Base-by-base conservation (phyloP, 306 rosid genomes). In the Citrullus mucosospermus region DNA sequence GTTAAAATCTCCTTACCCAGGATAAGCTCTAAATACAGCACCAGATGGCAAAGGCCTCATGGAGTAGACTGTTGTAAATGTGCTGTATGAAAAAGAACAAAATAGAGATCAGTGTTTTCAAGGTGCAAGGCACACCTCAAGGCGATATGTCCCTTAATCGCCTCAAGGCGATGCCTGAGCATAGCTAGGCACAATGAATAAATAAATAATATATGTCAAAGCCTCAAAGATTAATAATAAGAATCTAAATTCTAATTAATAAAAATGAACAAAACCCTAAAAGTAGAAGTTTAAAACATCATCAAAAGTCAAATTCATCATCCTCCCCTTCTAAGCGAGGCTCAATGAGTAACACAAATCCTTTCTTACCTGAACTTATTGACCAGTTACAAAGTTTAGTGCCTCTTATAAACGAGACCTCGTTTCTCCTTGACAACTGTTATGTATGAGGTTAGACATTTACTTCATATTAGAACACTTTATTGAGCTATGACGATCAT, bases 41-140 rank as follows among this genome's bases (percentile, higher is more conserved):
- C 97, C 98, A 50, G 88, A 80, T 84, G 96, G 88, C 82, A 95
- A 82, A 58, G 97, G 98, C 86, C 97, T 91, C 97, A 95, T 95
- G 62, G 88, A 86, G 85, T 95, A 95, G 56, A 87, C 96, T 15
- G 88, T 81, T 20, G 96, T 89, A 80, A 92, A 95, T 56, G 97
- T 87, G 81, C 98, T 92, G 96, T 70, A 81, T 61, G 82, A 78
- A 78, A 34, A 78, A 81, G 74, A 59, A 57, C 39, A 43, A 74
- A 28, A 17, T 15, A 22, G 57, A 44, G 55, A 18, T 22, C 28
- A 25, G 28, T 25, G 28, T 25, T 25, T 25, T 25, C 28, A 32
- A 32, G 36, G 3, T 2, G 28, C 28, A 25, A 25, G 28, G 28
- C 28, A 1, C 36, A 32, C 36, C 36, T 32, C 36, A 32, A 32